Conservation (phyloP, 805 yeast species). For the Saturnispora besseyi region DNA sequence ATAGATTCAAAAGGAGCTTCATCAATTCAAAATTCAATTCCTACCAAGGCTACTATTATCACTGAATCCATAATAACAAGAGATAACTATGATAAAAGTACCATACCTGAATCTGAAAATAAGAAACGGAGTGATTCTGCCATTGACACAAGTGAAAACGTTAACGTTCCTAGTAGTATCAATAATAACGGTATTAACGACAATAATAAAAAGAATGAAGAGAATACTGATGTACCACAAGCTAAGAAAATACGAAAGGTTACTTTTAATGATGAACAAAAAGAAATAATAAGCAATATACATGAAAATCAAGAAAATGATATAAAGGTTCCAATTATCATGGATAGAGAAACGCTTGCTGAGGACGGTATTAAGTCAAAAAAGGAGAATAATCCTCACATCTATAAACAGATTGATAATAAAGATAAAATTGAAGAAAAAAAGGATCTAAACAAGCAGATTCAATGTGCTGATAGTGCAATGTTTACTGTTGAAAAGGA, state of each 20-base stretch:
- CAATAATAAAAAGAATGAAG: not conserved
- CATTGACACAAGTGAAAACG: not conserved
- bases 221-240: not conserved
- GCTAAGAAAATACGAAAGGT: not conserved
- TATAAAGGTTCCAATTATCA: not conserved
- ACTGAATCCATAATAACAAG: no score
- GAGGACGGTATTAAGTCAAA: not conserved
- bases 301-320: not conserved
- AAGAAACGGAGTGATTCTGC: not conserved
- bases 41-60: not conserved
- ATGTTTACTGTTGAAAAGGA: no score
- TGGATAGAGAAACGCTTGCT: not conserved
- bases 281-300: not conserved
- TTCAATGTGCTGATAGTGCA: not conserved
- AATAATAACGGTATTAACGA: not conserved
- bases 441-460: not conserved
- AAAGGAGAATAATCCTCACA: not conserved
- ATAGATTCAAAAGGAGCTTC: not conserved
- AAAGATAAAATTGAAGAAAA: not conserved
- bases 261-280: not conserved
- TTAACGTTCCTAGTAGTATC: not conserved
- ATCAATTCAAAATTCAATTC: not conserved
- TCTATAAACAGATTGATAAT: not conserved
- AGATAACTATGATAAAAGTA: not conserved
- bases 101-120: not conserved